A percentile compares a stretch with the other conserved stretches of the same genome.
Evolutionary conservation across 805 yeast species (phyloP).

Genomic region (Starmerella gropengiesseri): DNA sequence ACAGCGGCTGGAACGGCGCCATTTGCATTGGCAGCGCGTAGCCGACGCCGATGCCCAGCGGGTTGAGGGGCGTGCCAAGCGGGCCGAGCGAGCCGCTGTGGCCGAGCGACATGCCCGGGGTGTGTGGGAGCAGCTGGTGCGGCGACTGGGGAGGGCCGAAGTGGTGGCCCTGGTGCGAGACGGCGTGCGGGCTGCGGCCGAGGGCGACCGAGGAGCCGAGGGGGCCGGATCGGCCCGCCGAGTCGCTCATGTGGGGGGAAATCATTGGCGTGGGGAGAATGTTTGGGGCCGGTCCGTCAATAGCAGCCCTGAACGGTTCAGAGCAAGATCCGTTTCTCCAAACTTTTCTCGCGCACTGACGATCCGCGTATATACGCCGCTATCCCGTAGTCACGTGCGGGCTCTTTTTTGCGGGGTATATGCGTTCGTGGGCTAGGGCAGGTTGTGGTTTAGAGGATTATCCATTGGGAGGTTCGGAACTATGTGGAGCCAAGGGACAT

Average conservation of each 20-base stretch:
- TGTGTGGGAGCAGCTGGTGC: not conserved
- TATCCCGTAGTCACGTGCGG: not conserved
- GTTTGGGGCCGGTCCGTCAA: too few relatives aligned
- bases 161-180: too few relatives aligned
- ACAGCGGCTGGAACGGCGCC: conserved; percentile 5
- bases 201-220: not conserved
- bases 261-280: too few relatives aligned
- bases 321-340: too few relatives aligned
- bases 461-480: conserved; percentile 6
- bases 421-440: not conserved
- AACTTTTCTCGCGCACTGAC: not conserved
- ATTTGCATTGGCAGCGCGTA: conserved; percentile 6
- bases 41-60: conserved; percentile 1
- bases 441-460: not conserved
- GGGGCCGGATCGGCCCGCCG: not conserved
- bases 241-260: not conserved
- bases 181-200: not conserved
- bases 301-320: too few relatives aligned
- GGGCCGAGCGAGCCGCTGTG: not conserved
- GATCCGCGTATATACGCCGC: conserved; percentile 3
- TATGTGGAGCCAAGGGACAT: not conserved
- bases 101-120: not conserved
- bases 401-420: conserved; percentile 1
- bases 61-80: not conserved
- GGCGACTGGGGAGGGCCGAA: not conserved